Conservation (phyloP, 2,329 filamentous ascomycete genomes). For the Hortaea sp. region DNA sequence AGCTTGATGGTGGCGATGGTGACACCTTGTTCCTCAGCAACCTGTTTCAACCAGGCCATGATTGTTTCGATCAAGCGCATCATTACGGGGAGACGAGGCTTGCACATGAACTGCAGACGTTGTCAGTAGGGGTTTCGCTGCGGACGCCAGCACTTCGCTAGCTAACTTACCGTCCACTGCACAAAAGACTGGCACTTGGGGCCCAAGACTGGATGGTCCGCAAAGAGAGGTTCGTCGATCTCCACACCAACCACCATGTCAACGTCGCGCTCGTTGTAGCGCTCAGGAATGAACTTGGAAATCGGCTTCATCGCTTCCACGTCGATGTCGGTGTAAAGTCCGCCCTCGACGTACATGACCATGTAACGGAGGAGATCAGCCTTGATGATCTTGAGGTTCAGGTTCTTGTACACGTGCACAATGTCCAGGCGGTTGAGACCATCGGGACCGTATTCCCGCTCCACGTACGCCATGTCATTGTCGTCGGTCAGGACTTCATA, state of each 20-base stretch:
- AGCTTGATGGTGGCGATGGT: slow-evolving; percentile 52
- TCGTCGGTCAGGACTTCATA: slow-evolving; percentile 62
- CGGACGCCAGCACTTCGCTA: too few species aligned
- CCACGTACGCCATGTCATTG: slow-evolving; percentile 58
- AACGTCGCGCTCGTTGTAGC: slow-evolving; percentile 54
- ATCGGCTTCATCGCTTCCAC: slow-evolving; percentile 46
- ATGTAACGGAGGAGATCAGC: slow-evolving; percentile 58
- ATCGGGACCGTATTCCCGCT: slow-evolving; percentile 54
- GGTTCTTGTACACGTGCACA: slow-evolving; percentile 48
- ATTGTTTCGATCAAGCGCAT: slow-evolving; percentile 58
- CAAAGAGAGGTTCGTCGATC: slow-evolving; percentile 58
- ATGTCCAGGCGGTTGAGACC: slow-evolving; percentile 60
- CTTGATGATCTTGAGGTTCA: slow-evolving; percentile 56
- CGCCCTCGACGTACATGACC: slow-evolving; percentile 57
- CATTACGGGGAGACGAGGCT: slow-evolving; percentile 59
- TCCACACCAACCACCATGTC: slow-evolving; percentile 63
- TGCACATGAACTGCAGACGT: slow-evolving; percentile 50
- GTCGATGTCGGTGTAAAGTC: slow-evolving; percentile 51
- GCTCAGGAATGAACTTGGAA: slow-evolving; percentile 51
- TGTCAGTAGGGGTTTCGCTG: too few species aligned
- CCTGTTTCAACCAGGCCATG: slow-evolving; percentile 52
- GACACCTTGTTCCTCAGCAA: slow-evolving; percentile 49
- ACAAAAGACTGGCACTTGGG: slow-evolving; percentile 61
- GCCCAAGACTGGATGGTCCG: slow-evolving; percentile 54
- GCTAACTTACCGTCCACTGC: slow-evolving; percentile 54